Base-by-base conservation (phyloP, 495 filamentous ascomycete species). In the Penicillium coffeae region DNA sequence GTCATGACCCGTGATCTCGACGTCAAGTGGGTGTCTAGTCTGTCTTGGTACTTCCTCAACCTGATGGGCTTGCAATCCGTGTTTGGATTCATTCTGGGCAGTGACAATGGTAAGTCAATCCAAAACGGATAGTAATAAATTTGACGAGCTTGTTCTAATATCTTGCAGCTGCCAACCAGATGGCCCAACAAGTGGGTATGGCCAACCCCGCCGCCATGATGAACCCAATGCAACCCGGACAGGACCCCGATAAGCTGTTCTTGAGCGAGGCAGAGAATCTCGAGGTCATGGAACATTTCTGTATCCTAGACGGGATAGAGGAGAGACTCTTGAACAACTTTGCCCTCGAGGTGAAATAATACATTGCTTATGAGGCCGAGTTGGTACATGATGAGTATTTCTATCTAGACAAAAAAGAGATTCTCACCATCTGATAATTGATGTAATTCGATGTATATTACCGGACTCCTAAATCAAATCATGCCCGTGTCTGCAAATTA, bases 31-130 rank as follows among this genome's bases (percentile, higher is more conserved):
- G 95, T 98, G 66, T 97, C 93, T 1, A 93, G 88, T 60, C 82
- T 98, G 58, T 96, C 90, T 38, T 97, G 91, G 92, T 98, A 98
- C 71, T 97, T 98, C 64, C 72, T 98, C 42, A 96, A 93, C 58
- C 81, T 97, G 52, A 95, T 98, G 65, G 93, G 93, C 32, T 77
- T 98, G 43, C 92, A 96, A 65, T 87, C 90, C 40, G 90, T 97
- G n/a, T 98, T 96, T 70, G 95, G 90, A 54, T 97, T 96, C 65
- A 83, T 98, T 38, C 79, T 98, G 16, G 93, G 93, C 10, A 92
- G 86, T 65, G 92, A 97, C 55, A 98, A 98, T 62, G 81, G 90
- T 96, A 73, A 67, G 84, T 58, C 33, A 16, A 38, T 15, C 12
- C 15, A 14, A 13, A n/a, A 1, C 19, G 25, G 25, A 30, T 30